Base-by-base conservation (phyloP, 768 basidiomycete genomes). In the Clavaria fumosa region DNA sequence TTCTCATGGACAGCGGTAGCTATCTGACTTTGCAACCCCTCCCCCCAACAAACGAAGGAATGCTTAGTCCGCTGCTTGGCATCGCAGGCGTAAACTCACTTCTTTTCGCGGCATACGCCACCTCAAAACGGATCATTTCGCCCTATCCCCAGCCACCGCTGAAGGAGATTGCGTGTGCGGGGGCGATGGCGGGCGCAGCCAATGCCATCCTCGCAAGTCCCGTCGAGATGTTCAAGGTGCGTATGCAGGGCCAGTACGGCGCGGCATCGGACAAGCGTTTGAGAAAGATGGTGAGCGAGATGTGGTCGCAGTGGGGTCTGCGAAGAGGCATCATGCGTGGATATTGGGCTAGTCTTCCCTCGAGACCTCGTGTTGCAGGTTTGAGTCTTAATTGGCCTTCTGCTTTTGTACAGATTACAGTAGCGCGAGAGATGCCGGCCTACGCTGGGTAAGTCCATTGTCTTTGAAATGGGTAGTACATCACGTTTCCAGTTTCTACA, bases 151-250 rank as follows among this genome's bases (percentile, higher is more conserved):
- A 89, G 35, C 63, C 91, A 5, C 76, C 81, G 0, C 62, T 96
- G 34, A 65, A 67, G 18, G 73, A 96, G 55, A 83, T 73, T 11
- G 86, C 88, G 0, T 52, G 72, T 0, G 91, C 95, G 0, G 93
- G 95, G 0, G 73, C 75, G 0, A 85, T 95, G 72, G 95, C 95
- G 0, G 95, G 95, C 4, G 88, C 83, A 1, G 76, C 70, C 1
- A 93, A 96, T 51, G 75, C 93, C 9, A 57, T 97, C 6, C 67
- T 97, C 2, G 93, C 93, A 2, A 84, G 83, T 55, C 95, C 95
- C 37, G 85, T 89, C 35, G 95, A 99, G 58, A 86, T 97, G 83
- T 96, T 96, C 64, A 97, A 99, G 59, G 86, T 96, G 20, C 71
- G 85, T 12, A 95, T 95, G 93, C 91, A 95, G 57, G 90, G 82